phyloP scores from a whole-genome alignment of 106 monocot genomes.

The Platanthera guangdongensis region DNA sequence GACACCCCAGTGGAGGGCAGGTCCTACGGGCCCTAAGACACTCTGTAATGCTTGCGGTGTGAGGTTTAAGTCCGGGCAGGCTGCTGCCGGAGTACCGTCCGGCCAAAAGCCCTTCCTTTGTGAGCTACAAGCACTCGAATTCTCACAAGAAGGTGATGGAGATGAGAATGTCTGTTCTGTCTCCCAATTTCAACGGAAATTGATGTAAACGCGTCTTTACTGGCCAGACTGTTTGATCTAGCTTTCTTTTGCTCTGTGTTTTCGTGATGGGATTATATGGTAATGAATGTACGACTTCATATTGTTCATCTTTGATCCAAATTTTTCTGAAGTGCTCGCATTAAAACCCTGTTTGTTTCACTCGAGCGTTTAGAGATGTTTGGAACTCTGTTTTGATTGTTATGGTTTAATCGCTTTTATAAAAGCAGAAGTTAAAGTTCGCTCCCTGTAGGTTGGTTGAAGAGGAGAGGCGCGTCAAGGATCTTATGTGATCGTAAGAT shows the following conservation, averaged over 20 bases:
- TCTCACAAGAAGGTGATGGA: slow-evolving; percentile 77
- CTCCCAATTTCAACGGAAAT: slow-evolving; percentile 15
- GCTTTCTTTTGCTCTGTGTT: neutral
- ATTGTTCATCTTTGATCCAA: neutral
- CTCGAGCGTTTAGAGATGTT: too few species aligned
- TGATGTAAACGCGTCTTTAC: neutral
- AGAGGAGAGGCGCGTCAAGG: too few species aligned
- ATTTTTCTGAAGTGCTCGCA: neutral
- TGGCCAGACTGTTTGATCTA: neutral
- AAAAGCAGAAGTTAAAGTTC: too few species aligned
- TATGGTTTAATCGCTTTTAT: too few species aligned
- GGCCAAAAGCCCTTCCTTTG: slow-evolving; percentile 73
- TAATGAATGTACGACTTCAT: neutral
- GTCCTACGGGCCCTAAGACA: slow-evolving; percentile 63
- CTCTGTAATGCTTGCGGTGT: slow-evolving; percentile 62
- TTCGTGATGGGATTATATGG: neutral
- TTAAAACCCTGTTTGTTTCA: too few species aligned
- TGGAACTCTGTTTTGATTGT: too few species aligned
- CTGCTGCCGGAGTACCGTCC: slow-evolving; percentile 69
- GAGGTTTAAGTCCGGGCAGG: slow-evolving; percentile 56
- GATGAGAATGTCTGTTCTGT: slow-evolving; percentile 40
- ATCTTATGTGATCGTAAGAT: too few species aligned
- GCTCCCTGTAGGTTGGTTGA: too few species aligned
- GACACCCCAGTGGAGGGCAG: slow-evolving; percentile 81
- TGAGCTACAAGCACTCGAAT: slow-evolving; percentile 69